phyloP scores from a whole-genome alignment of 306 rosid genomes.

The Vigna mungo region DNA sequence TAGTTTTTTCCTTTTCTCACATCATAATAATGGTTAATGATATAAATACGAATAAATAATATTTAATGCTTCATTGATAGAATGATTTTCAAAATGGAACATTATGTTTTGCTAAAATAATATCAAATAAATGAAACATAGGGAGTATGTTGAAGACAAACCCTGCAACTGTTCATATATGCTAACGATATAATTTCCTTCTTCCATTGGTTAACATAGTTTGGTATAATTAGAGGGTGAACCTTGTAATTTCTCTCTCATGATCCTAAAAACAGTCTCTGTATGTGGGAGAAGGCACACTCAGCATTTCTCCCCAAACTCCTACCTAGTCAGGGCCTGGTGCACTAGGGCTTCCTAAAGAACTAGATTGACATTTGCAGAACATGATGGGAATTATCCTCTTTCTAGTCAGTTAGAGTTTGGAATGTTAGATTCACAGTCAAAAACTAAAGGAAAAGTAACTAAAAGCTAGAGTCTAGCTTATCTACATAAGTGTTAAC shows the following conservation, averaged over 20 bases:
- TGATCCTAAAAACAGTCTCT: not conserved
- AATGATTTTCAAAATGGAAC: not conserved
- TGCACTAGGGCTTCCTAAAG: not conserved
- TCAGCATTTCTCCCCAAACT: not conserved
- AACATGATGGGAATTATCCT: not conserved
- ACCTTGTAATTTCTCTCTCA: not conserved
- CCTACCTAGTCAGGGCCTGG: not conserved
- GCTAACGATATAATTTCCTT: slow-evolving; percentile 4
- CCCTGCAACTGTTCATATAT: slow-evolving; percentile 5
- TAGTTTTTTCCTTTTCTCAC: not conserved
- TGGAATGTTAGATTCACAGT: not conserved
- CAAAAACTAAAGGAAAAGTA: too few species aligned
- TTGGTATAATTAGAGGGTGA: not conserved
- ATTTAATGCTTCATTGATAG: not conserved
- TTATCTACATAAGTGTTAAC: not conserved
- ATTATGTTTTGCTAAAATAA: not conserved
- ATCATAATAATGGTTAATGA: not conserved
- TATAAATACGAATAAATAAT: not conserved
- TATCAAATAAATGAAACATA: not conserved
- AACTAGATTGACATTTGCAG: slow-evolving; percentile 4
- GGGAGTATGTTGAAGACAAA: not conserved
- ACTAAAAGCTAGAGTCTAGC: too few species aligned
- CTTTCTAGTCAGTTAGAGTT: not conserved
- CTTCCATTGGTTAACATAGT: slow-evolving; percentile 4
- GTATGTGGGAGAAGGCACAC: not conserved